phyloP scores from a whole-genome alignment of 805 yeast species.

The Pichia cabralensis region DNA sequence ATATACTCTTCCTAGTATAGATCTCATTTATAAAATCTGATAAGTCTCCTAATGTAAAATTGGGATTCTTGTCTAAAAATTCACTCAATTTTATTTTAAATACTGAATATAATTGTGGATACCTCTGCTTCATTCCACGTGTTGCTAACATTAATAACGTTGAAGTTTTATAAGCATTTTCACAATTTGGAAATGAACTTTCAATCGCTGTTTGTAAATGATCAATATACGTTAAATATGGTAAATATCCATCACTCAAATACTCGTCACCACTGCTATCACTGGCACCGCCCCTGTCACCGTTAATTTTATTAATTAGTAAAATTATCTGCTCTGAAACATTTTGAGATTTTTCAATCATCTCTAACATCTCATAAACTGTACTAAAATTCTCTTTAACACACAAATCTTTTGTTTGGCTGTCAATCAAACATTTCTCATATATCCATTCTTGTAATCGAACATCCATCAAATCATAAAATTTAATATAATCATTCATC shows the following conservation, averaged over 20 bases:
- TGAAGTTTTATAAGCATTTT: slow-evolving; percentile 6
- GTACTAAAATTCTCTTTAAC: not conserved
- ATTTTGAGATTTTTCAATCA: slow-evolving; percentile 3
- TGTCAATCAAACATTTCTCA: not conserved
- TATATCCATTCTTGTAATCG: slow-evolving; percentile 7
- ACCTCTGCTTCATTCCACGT: slow-evolving; percentile 6
- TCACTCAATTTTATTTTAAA: slow-evolving; percentile 4
- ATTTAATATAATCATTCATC: slow-evolving; percentile 2
- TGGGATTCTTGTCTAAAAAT: slow-evolving; percentile 6
- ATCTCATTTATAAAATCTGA: slow-evolving; percentile 3
- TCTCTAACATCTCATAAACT: slow-evolving; percentile 2
- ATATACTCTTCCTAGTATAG: not conserved
- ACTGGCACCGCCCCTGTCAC: slow-evolving; percentile 1
- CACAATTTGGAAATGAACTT: slow-evolving; percentile 3
- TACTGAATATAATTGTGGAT: not conserved
- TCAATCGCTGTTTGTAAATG: slow-evolving; percentile 6
- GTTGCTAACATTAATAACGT: slow-evolving; percentile 4
- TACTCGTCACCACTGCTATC: no score
- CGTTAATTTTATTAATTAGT: slow-evolving; percentile 4
- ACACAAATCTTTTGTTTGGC: not conserved
- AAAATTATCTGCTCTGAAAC: slow-evolving; percentile 4
- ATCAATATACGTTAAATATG: slow-evolving; percentile 10
- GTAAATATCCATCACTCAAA: slow-evolving; percentile 4
- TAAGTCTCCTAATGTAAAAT: slow-evolving; percentile 9
- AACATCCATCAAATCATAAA: slow-evolving; percentile 8